Base-by-base conservation (phyloP, 495 filamentous ascomycete genomes). In the Cudoniella acicularis region DNA sequence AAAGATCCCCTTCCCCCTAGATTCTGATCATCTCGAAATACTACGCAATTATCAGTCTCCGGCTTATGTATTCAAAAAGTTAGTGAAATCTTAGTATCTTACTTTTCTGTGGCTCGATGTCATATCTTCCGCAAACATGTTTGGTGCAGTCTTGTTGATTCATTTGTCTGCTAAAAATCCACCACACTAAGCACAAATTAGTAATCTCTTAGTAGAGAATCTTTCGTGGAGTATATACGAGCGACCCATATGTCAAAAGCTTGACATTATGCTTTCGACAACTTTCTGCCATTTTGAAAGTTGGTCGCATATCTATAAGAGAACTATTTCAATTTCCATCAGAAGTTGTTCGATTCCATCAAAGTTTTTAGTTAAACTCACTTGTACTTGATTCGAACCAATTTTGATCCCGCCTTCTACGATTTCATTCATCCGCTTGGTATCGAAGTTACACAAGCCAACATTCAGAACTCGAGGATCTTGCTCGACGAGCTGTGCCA, bases 51-150 rank as follows among this genome's bases (percentile, higher is more conserved):
- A n/a, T n/a, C n/a, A n/a, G n/a, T n/a, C n/a, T n/a, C n/a, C n/a
- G n/a, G n/a, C n/a, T n/a, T n/a, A n/a, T n/a, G n/a, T n/a, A n/a
- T n/a, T n/a, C n/a, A n/a, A n/a, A n/a, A n/a, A n/a, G n/a, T n/a
- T n/a, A n/a, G n/a, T n/a, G n/a, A n/a, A n/a, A n/a, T n/a, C n/a
- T n/a, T n/a, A n/a, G n/a, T n/a, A n/a, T n/a, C n/a, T n/a, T n/a
- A n/a, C n/a, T 69, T 78, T 77, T 52, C 75, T 67, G 42, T 75
- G 75, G 20, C 74, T 77, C 16, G 75, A 73, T 6, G 75, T 77
- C 46, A 76, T 70, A 13, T 63, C 52, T 57, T 68, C 60, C 4
- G 62, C 61, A 57, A 77, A 77, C 20, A 72, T 46, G 21, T 72
- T 67, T 1, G 75, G 74, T 0, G 60, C 63, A 10, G 59, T 57